phyloP scores from a whole-genome alignment of 331 rosid genomes.

The Prunus yedoensis region DNA sequence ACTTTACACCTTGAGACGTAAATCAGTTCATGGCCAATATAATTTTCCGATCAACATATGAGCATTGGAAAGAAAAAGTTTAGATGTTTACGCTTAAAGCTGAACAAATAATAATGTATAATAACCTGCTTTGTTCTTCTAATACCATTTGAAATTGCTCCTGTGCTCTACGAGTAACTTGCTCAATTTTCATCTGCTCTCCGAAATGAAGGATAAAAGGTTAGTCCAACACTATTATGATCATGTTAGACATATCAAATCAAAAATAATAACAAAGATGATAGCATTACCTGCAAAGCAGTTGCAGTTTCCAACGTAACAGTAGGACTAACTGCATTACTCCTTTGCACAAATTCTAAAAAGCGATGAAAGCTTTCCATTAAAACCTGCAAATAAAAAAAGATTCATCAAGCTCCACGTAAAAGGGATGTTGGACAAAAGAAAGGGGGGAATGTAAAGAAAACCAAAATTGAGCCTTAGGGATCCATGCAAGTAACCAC shows the following conservation, averaged over 20 bases:
- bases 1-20: background rate
- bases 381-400: slow-evolving; percentile 54
- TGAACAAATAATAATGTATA: slow-evolving; percentile 1
- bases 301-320: slow-evolving; percentile 90
- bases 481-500: slow-evolving; percentile 1
- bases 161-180: slow-evolving; percentile 93
- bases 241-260: slow-evolving; percentile 4
- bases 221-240: slow-evolving; percentile 9
- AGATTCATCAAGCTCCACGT: slow-evolving; percentile 18
- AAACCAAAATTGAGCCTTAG: background rate
- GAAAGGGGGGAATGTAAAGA: background rate
- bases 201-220: slow-evolving; percentile 16
- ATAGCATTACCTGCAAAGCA: slow-evolving; percentile 83
- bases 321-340: slow-evolving; percentile 93
- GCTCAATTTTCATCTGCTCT: slow-evolving; percentile 80
- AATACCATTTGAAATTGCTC: slow-evolving; percentile 93
- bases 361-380: slow-evolving; percentile 80
- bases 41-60: too few relatives aligned
- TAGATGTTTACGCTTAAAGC: background rate
- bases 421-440: slow-evolving; percentile 7
- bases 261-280: slow-evolving; percentile 7
- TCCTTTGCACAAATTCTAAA: slow-evolving; percentile 82
- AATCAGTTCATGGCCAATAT: background rate
- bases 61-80: background rate
- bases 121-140: slow-evolving; percentile 91